These are phyloP conservation scores for Zygosaccharomyces lentus DNA, from an alignment of 805 yeast species.

Conservation along the genomic window DNA sequence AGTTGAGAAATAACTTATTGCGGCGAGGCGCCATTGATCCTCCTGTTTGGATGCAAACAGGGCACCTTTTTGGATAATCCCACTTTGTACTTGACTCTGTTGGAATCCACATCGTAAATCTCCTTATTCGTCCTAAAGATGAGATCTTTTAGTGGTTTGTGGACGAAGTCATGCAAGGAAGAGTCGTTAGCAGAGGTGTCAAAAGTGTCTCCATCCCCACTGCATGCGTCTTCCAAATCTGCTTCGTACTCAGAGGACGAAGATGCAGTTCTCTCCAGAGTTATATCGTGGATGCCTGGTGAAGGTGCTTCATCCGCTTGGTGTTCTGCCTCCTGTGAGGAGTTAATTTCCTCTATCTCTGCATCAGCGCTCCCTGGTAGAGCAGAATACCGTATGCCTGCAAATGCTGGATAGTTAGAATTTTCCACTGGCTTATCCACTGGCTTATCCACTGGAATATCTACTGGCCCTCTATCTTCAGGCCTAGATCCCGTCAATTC, in stretches of 20 bases:
- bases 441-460: not conserved
- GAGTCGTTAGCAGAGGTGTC: constrained; percentile 7
- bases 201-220: not conserved
- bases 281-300: not conserved
- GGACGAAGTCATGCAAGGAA: constrained; percentile 12
- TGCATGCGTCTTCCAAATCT: not conserved
- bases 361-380: not conserved
- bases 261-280: not conserved
- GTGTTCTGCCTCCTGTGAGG: not conserved
- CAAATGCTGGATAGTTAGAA: not conserved
- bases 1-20: constrained; percentile 1
- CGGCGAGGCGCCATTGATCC: not conserved
- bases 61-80: constrained; percentile 27
- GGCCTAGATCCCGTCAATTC: not conserved
- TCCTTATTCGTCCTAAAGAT: constrained; percentile 25
- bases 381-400: not conserved
- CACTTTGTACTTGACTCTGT: constrained; percentile 22
- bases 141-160: constrained; percentile 27
- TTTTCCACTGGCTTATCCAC: not conserved
- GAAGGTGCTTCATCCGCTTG: not conserved
- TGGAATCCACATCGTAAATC: constrained; percentile 26
- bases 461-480: not conserved
- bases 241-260: not conserved
- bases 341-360: not conserved
- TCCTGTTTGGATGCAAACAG: constrained; percentile 14